phyloP scores from a whole-genome alignment of 192 early-diverging fungal species.

The Backusella luteola region DNA sequence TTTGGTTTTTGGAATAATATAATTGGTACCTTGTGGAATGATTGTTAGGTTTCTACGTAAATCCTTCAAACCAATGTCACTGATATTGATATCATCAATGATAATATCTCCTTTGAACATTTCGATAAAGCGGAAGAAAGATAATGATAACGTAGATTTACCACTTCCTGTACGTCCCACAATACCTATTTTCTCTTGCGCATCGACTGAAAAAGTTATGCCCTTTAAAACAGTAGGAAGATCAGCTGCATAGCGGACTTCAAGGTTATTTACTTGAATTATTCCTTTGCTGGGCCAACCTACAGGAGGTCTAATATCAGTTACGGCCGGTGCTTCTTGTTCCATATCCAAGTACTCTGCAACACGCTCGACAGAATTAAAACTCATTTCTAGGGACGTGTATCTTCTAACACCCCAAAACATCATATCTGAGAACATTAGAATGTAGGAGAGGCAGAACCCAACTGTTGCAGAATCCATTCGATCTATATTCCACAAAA shows the following conservation, averaged over 20 bases:
- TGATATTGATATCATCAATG: slow-evolving; percentile 81
- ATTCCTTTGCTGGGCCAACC: slow-evolving; percentile 72
- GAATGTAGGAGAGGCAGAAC: slow-evolving; percentile 76
- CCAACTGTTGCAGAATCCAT: slow-evolving; percentile 82
- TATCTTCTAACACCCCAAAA: slow-evolving; percentile 63
- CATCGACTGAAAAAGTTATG: slow-evolving; percentile 62
- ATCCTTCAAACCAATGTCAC: slow-evolving; percentile 68
- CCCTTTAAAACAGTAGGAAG: slow-evolving; percentile 70
- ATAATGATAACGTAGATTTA: slow-evolving; percentile 76
- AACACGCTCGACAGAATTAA: slow-evolving; percentile 87
- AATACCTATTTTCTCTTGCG: slow-evolving; percentile 83
- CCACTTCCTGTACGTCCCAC: slow-evolving; percentile 88
- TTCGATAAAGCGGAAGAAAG: slow-evolving; percentile 81
- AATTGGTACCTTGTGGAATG: slow-evolving; percentile 71
- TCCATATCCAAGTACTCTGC: slow-evolving; percentile 78
- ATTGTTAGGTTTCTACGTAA: slow-evolving; percentile 70
- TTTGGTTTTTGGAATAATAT: background rate
- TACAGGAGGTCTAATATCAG: slow-evolving; percentile 50
- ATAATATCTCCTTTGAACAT: slow-evolving; percentile 63
- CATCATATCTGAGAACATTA: slow-evolving; percentile 61
- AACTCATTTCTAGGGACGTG: slow-evolving; percentile 75
- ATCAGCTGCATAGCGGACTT: slow-evolving; percentile 76
- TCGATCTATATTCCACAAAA: slow-evolving; percentile 49
- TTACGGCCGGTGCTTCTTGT: slow-evolving; percentile 71
- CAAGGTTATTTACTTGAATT: slow-evolving; percentile 70